A percentile compares a stretch with the other conserved stretches of the same genome.
These are phyloP conservation scores for Dactylellina cionopaga DNA, from an alignment of 2,329 filamentous ascomycete species.

Conservation along the genomic window DNA sequence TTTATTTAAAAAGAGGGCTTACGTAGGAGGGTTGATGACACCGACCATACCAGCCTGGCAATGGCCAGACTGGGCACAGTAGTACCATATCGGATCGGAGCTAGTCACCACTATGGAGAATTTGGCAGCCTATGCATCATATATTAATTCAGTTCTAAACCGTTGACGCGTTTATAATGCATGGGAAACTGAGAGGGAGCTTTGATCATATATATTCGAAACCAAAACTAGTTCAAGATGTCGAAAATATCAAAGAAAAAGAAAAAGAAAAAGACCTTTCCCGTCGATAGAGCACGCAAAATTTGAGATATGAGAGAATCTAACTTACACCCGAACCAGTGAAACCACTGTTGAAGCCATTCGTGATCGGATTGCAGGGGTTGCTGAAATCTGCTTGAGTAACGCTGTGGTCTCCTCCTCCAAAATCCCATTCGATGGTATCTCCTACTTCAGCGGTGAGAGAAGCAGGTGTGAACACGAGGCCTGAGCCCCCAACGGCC, in stretches of 20 bases:
- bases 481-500: conserved; percentile 66
- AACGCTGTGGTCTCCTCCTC: conserved; percentile 74
- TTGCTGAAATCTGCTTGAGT: conserved; percentile 78
- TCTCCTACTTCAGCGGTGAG: conserved; percentile 70
- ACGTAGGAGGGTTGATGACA: conserved; percentile 41
- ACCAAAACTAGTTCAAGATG: too few species aligned
- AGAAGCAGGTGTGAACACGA: conserved; percentile 74
- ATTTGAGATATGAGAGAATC: neutral
- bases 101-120: conserved; percentile 77
- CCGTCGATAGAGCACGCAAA: too few species aligned
- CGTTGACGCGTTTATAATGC: neutral
- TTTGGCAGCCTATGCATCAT: conserved; percentile 59
- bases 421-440: conserved; percentile 21
- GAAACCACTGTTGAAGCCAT: conserved; percentile 34
- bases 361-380: conserved; percentile 72
- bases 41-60: conserved; percentile 47
- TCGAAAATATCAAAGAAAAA: too few species aligned
- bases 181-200: neutral
- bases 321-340: conserved; percentile 1
- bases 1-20: neutral
- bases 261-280: too few species aligned
- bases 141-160: neutral
- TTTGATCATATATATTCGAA: neutral
- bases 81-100: conserved; percentile 20
- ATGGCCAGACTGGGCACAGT: conserved; percentile 21